A percentile compares a stretch with the other conserved stretches of the same genome.
These are phyloP conservation scores for Thecaphora frezii DNA, from an alignment of 1,284 basidiomycete genomes.

Conservation along the genomic window DNA sequence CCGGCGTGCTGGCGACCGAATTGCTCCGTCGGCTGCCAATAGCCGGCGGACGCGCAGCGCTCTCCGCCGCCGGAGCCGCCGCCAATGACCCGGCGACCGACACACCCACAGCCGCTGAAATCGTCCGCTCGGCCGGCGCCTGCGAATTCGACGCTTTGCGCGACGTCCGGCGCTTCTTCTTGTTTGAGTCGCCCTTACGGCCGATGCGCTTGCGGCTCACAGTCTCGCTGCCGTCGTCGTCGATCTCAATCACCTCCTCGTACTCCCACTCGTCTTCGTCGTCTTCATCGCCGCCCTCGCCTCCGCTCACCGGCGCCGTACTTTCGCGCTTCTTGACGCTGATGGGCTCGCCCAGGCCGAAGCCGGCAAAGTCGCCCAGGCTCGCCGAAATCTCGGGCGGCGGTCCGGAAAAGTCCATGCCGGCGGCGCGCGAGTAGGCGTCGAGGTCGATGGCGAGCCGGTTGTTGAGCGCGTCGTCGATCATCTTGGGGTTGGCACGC, in stretches of 20 bases:
- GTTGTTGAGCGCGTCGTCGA: constrained; percentile 50
- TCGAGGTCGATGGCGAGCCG: constrained; percentile 48
- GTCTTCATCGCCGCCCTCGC: constrained; percentile 11
- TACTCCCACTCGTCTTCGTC: constrained; percentile 36
- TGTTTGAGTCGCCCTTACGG: constrained; percentile 16
- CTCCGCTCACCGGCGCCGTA: constrained; percentile 14
- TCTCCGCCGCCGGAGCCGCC: background rate
- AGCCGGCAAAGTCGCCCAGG: constrained; percentile 20
- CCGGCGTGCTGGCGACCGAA: background rate
- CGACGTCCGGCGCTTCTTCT: constrained; percentile 9
- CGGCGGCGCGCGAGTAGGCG: constrained; percentile 49
- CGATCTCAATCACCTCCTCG: constrained; percentile 41
- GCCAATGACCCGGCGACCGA: background rate
- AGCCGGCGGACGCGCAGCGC: constrained; percentile 1
- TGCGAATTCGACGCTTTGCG: constrained; percentile 18
- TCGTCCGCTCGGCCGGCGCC: constrained; percentile 1
- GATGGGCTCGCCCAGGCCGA: constrained; percentile 14
- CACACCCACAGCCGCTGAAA: background rate
- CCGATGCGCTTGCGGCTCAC: constrained; percentile 22
- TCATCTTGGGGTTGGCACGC: constrained; percentile 67
- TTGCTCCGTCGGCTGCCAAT: constrained; percentile 1
- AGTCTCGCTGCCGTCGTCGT: constrained; percentile 37
- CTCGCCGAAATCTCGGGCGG: constrained; percentile 46
- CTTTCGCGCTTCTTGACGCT: constrained; percentile 19
- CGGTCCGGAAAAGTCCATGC: constrained; percentile 55